Evolutionary conservation across 441 rosid genomes (phyloP).

Genomic region (Sinapis alba): DNA sequence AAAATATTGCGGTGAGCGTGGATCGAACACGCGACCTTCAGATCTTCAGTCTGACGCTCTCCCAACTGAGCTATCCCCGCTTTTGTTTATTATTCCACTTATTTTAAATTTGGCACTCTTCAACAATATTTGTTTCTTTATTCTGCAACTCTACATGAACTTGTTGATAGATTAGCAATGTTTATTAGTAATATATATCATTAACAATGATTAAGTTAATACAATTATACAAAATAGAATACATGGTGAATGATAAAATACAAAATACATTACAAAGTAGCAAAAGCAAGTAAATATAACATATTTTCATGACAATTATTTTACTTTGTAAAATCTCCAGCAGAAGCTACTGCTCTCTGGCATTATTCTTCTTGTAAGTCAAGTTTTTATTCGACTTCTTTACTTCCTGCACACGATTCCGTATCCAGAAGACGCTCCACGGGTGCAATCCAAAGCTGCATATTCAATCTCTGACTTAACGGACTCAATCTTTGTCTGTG

Average conservation of each 20-base stretch:
- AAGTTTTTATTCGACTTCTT: neutral
- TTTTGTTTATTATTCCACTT: neutral
- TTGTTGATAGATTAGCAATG: neutral
- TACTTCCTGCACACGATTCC: conserved; percentile 64
- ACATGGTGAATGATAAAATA: conserved; percentile 14
- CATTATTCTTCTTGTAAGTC: conserved; percentile 16
- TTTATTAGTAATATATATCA: neutral
- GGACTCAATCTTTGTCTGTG: conserved; percentile 30
- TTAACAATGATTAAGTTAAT: conserved; percentile 19
- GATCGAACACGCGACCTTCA: no score
- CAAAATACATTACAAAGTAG: conserved; percentile 2
- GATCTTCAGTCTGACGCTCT: no score
- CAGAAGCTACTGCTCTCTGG: conserved; percentile 26
- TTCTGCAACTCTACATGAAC: neutral
- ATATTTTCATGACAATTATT: neutral
- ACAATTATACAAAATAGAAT: conserved; percentile 2
- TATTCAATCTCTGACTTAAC: conserved; percentile 34
- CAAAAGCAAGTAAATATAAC: neutral
- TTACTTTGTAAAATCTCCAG: conserved; percentile 16
- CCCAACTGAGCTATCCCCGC: conserved; percentile 45
- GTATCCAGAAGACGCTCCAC: conserved; percentile 49
- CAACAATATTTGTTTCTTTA: neutral
- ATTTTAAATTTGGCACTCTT: neutral
- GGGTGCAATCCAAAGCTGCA: conserved; percentile 49
- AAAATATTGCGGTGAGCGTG: no score